phyloP scores from a whole-genome alignment of 2,329 filamentous ascomycete species.

The Penicillium sp. region DNA sequence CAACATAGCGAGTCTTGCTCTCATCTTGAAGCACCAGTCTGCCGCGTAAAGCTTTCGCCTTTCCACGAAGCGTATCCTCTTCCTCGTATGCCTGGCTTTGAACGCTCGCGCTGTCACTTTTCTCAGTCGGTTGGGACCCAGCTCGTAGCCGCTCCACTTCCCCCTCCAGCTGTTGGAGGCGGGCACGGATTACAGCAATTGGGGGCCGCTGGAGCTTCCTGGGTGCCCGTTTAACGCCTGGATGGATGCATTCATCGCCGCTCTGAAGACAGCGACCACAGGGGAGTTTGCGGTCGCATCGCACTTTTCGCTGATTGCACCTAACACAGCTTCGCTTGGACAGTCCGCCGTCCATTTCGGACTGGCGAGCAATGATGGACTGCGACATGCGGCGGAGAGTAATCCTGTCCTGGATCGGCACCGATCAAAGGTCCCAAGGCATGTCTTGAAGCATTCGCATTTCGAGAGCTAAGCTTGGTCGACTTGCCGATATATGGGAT shows the following conservation, averaged over 20 bases:
- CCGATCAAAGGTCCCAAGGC: too few species aligned
- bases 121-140: neutral
- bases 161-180: slow-evolving; percentile 18
- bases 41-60: neutral
- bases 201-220: slow-evolving; percentile 21
- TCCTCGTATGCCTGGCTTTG: neutral
- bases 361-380: too few species aligned
- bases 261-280: slow-evolving; percentile 23
- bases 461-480: too few species aligned
- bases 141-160: slow-evolving; percentile 17
- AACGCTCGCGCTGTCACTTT: neutral
- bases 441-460: too few species aligned
- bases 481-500: too few species aligned
- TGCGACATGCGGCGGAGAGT: too few species aligned
- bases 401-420: too few species aligned
- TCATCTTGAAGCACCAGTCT: slow-evolving; percentile 5
- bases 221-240: slow-evolving; percentile 17
- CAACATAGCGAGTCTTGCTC: slow-evolving; percentile 16
- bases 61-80: slow-evolving; percentile 2
- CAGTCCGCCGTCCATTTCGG: too few species aligned
- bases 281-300: slow-evolving; percentile 33
- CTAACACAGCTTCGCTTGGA: slow-evolving; percentile 27
- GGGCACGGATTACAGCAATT: slow-evolving; percentile 15
- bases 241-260: slow-evolving; percentile 16
- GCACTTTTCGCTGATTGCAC: slow-evolving; percentile 34